Evolutionary conservation across 768 basidiomycete genomes (phyloP).

Genomic region (Phylloporus sp.): DNA sequence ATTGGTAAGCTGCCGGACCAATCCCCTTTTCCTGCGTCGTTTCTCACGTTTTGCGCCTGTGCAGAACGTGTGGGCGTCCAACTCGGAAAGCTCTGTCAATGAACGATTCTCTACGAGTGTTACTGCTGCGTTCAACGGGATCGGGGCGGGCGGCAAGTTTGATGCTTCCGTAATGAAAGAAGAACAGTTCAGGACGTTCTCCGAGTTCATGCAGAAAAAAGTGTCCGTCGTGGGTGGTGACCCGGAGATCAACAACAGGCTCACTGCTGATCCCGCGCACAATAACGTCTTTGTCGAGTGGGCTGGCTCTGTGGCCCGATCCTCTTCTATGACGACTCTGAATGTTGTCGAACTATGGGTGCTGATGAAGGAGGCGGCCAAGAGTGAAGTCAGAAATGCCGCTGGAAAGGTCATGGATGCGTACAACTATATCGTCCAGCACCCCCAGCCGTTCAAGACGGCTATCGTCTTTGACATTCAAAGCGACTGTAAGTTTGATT

Average conservation of each 20-base stretch:
- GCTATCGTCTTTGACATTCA: slow-evolving; percentile 5
- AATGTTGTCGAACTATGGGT: slow-evolving; percentile 6
- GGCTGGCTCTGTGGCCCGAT: neutral
- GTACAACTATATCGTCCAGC: slow-evolving; percentile 1
- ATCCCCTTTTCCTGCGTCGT: neutral
- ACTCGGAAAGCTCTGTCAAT: slow-evolving; percentile 5
- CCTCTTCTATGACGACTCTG: neutral
- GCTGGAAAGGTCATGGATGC: slow-evolving; percentile 5
- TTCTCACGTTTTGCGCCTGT: neutral
- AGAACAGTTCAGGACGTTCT: neutral
- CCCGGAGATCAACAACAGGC: neutral
- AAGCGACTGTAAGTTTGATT: slow-evolving; percentile 2
- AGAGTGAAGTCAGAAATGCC: neutral
- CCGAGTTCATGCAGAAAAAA: neutral
- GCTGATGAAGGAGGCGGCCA: slow-evolving; percentile 1
- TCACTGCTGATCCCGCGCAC: slow-evolving; percentile 4
- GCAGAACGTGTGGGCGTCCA: slow-evolving; percentile 8
- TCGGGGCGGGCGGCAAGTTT: neutral
- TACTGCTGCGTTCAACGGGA: neutral
- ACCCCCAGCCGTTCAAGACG: neutral
- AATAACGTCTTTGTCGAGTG: neutral
- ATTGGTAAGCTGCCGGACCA: neutral
- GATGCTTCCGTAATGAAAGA: neutral
- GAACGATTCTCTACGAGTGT: slow-evolving; percentile 4
- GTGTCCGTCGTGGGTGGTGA: slow-evolving; percentile 7